phyloP scores from a whole-genome alignment of 2,329 filamentous ascomycete genomes.

The Niveomyces coronatus region DNA sequence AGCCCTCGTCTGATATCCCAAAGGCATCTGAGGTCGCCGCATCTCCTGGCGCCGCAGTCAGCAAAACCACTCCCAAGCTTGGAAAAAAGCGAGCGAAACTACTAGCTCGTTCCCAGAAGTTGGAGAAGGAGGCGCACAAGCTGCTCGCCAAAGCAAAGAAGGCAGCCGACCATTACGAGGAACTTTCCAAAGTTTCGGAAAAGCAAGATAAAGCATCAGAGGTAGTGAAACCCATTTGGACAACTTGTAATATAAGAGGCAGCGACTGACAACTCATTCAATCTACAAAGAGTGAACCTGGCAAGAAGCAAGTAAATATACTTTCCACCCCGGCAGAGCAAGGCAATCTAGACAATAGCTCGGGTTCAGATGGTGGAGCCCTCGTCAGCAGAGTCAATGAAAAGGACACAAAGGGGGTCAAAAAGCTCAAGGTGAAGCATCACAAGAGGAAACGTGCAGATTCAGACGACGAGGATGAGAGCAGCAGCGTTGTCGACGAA shows the following conservation, averaged over 20 bases:
- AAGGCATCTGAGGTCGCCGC: too few species aligned
- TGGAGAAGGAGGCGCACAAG: conserved; percentile 30
- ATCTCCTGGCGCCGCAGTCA: too few species aligned
- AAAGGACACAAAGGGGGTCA: conserved; percentile 11
- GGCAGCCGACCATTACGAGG: conserved; percentile 19
- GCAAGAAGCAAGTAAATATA: too few species aligned
- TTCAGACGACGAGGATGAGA: conserved; percentile 2
- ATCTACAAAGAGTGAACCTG: too few species aligned
- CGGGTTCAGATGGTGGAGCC: conserved; percentile 17
- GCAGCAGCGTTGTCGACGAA: background rate
- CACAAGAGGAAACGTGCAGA: conserved; percentile 11
- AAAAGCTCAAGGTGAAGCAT: conserved; percentile 11
- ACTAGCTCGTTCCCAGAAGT: conserved; percentile 28
- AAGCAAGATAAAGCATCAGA: conserved; percentile 12
- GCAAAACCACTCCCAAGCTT: background rate
- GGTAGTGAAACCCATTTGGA: too few species aligned
- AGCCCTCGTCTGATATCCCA: too few species aligned
- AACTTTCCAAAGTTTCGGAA: conserved; percentile 13
- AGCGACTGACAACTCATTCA: too few species aligned
- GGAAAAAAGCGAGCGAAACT: conserved; percentile 30
- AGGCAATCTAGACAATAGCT: too few species aligned
- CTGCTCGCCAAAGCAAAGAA: conserved; percentile 31
- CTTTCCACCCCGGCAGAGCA: too few species aligned
- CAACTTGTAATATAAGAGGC: too few species aligned
- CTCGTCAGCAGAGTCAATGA: conserved; percentile 7